Evolutionary conservation across 306 rosid species (phyloP).

Genomic region (Dryas octopetala): DNA sequence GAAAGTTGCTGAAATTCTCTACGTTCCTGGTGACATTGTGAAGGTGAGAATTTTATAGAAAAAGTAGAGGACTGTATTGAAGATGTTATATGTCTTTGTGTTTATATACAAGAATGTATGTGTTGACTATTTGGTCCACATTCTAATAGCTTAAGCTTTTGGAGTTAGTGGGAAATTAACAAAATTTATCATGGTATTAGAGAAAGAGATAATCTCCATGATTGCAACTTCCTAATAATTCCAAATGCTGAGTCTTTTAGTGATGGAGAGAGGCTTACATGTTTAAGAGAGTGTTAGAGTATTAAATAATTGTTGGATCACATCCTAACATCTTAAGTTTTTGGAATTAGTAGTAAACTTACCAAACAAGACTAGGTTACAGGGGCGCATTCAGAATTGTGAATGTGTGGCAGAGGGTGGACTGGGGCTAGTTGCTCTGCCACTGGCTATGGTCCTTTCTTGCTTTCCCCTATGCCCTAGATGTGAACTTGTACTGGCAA

Average conservation of each 20-base stretch:
- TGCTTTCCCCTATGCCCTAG: neutral
- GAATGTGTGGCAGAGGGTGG: too few species aligned
- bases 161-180: neutral
- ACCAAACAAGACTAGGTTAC: neutral
- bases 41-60: conserved; percentile 53
- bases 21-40: conserved; percentile 79
- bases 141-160: neutral
- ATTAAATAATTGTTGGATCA: neutral
- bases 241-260: neutral
- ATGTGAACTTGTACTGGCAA: neutral
- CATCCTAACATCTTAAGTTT: neutral
- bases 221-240: neutral
- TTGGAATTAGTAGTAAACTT: neutral
- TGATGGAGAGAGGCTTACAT: neutral
- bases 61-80: neutral
- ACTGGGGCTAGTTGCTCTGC: too few species aligned
- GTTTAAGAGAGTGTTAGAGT: neutral
- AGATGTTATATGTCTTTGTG: neutral
- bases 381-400: neutral
- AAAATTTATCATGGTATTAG: neutral
- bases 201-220: too few species aligned
- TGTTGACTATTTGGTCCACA: neutral
- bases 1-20: conserved; percentile 56
- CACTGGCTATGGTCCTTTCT: too few species aligned
- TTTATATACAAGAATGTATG: neutral